phyloP scores from a whole-genome alignment of 768 basidiomycete species.

The Mrakia gelida region DNA sequence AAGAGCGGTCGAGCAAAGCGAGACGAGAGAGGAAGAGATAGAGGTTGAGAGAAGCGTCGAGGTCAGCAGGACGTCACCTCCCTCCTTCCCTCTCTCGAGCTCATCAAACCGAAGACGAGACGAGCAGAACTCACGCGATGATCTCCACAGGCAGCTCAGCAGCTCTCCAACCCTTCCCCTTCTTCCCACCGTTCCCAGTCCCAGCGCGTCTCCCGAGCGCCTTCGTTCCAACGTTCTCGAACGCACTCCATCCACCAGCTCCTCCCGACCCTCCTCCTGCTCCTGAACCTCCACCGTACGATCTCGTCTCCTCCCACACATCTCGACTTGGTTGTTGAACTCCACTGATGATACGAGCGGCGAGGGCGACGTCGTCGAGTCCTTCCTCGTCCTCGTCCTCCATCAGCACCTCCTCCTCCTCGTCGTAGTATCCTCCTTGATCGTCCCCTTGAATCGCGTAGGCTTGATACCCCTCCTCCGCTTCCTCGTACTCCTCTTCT shows the following conservation, averaged over 20 bases:
- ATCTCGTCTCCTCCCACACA: background rate
- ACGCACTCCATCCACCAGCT: background rate
- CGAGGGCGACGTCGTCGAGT: background rate
- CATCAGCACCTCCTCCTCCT: background rate
- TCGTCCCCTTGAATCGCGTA: too few species aligned
- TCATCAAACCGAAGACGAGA: background rate
- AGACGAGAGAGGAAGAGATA: too few species aligned
- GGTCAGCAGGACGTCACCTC: background rate
- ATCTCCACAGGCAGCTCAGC: background rate
- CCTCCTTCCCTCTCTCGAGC: background rate
- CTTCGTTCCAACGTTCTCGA: background rate
- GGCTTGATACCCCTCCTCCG: background rate
- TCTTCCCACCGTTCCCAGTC: background rate
- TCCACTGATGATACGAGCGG: background rate
- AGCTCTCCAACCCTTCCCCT: conserved; percentile 15
- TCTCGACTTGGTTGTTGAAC: background rate
- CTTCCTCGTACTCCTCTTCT: background rate
- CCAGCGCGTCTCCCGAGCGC: background rate
- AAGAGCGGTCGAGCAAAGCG: too few species aligned
- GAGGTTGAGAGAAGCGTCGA: background rate
- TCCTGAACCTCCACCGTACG: background rate
- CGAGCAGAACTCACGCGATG: conserved; percentile 1
- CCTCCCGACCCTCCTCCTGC: background rate
- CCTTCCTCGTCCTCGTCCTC: background rate
- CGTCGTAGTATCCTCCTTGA: too few species aligned